Evolutionary conservation across 768 basidiomycete species (phyloP).

Genomic region (Pisolithus marmoratus): DNA sequence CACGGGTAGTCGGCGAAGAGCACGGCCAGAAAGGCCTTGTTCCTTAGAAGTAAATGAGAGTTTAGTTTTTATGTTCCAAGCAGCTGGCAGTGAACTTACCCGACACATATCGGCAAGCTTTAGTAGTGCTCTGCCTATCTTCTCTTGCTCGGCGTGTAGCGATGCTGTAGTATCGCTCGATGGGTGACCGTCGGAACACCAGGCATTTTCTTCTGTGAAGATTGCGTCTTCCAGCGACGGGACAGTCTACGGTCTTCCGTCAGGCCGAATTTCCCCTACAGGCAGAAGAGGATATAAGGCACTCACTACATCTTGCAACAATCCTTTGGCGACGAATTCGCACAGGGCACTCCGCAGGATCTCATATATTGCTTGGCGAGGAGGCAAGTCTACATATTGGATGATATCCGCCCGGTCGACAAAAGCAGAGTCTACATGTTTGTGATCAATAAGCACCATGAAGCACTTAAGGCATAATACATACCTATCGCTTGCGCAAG

Average conservation of each 20-base stretch:
- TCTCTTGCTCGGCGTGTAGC: slow-evolving; percentile 45
- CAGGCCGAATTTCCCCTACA: slow-evolving; percentile 2
- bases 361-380: slow-evolving; percentile 88
- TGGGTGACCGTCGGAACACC: slow-evolving; percentile 1
- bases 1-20: slow-evolving; percentile 89
- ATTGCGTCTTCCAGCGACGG: slow-evolving; percentile 53
- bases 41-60: slow-evolving; percentile 30
- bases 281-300: not conserved
- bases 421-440: slow-evolving; percentile 78
- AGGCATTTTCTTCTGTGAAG: slow-evolving; percentile 13
- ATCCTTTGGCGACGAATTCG: slow-evolving; percentile 71
- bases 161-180: slow-evolving; percentile 13
- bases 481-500: slow-evolving; percentile 89
- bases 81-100: slow-evolving; percentile 40
- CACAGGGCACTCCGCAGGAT: slow-evolving; percentile 78
- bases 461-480: slow-evolving; percentile 8
- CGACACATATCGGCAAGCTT: slow-evolving; percentile 71
- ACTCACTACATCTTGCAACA: slow-evolving; percentile 62
- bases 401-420: slow-evolving; percentile 96
- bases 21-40: slow-evolving; percentile 88
- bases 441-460: not conserved
- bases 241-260: slow-evolving; percentile 41
- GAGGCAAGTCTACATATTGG: slow-evolving; percentile 89
- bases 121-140: slow-evolving; percentile 53
- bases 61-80: slow-evolving; percentile 1